A percentile compares a stretch with the other conserved stretches of the same genome.
Conservation (phyloP, 2,329 filamentous ascomycete species). For the Hymenoscyphus albidus region DNA sequence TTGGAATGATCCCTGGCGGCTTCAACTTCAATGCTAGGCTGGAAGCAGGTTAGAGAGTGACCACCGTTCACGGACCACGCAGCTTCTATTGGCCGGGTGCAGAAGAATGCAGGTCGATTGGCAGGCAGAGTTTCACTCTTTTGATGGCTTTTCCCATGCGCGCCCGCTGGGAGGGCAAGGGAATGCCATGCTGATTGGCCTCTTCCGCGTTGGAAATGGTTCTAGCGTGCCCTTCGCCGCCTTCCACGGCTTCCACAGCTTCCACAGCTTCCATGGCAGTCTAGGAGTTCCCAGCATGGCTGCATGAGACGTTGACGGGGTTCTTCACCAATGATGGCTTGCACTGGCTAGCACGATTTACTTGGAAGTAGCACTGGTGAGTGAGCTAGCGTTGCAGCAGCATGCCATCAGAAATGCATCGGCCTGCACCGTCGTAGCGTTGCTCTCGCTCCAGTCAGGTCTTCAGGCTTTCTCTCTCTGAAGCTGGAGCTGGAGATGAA, state of each 20-base stretch:
- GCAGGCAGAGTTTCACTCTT: neutral
- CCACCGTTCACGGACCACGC: neutral
- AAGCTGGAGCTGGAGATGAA: neutral
- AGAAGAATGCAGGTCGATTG: neutral
- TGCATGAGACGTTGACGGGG: neutral
- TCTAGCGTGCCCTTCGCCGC: slow-evolving; percentile 8
- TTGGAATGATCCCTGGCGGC: slow-evolving; percentile 2
- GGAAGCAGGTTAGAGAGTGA: neutral
- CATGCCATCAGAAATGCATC: neutral
- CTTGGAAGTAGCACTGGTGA: too few relatives aligned
- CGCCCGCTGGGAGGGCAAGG: neutral
- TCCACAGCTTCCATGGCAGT: neutral
- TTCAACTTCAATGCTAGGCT: slow-evolving; percentile 10
- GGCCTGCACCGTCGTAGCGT: neutral
- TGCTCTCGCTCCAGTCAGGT: neutral
- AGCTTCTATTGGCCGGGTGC: slow-evolving; percentile 10
- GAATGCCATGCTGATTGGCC: neutral
- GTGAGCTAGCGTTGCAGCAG: neutral
- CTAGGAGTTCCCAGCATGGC: neutral
- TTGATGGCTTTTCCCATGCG: slow-evolving; percentile 1
- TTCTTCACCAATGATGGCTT: neutral
- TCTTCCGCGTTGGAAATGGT: neutral
- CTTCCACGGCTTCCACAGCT: slow-evolving; percentile 6
- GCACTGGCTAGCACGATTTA: neutral
- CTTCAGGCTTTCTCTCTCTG: neutral